Evolutionary conservation across 306 rosid species (phyloP), one percentile per base, ranked within the genome.

Genomic region (Cucurbita moschata): DNA sequence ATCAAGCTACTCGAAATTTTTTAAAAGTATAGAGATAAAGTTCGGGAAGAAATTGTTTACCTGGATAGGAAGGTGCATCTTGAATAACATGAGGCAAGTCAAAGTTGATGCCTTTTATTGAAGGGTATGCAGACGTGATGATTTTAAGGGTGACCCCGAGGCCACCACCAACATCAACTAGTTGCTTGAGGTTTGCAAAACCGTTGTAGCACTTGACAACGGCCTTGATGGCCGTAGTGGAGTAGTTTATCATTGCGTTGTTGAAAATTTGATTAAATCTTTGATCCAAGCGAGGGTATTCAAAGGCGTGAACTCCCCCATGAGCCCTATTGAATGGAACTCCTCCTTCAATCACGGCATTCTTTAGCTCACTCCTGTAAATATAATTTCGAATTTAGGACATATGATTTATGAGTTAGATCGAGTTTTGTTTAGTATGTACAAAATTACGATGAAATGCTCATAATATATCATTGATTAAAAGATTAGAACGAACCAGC

Each of bases 101-200:
- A 2, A 65, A 84, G 49, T 84, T 84, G 59, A 78, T 70, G 59
- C 86, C 88, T 71, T 87, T 69, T 1, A 87, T 79, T 23, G 76
- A 78, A 58, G 87, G 87, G 73, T 88, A 82, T 49, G 71, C 79
- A 26, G 91, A 80, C 65, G 85, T 85, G 71, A 90, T 86, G 40
- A 82, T 8, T 57, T 61, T 81, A 13, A 86, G 81, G 14, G 67
- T 81, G 16, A 75, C 65, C 39, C 91, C 66, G 0, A 60, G 43
- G 66, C 66, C 66, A 13, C 66, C 66, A 30, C 66, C 66, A 35
- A 60, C 43, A 58, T 58, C 92, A 37, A 87, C 91, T 5, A 87
- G 76, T 66, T 39, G 82, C 13, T 75, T 77, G 2, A 87, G 50
- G 9, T 65, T 39, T 4, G 78, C 73, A 80, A 87, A 82, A 16